Percentiles rank a stretch among this genome's conserved stretches.
phyloP scores from a whole-genome alignment of 2,329 filamentous ascomycete species.

The Pseudogymnoascus pannorum region DNA sequence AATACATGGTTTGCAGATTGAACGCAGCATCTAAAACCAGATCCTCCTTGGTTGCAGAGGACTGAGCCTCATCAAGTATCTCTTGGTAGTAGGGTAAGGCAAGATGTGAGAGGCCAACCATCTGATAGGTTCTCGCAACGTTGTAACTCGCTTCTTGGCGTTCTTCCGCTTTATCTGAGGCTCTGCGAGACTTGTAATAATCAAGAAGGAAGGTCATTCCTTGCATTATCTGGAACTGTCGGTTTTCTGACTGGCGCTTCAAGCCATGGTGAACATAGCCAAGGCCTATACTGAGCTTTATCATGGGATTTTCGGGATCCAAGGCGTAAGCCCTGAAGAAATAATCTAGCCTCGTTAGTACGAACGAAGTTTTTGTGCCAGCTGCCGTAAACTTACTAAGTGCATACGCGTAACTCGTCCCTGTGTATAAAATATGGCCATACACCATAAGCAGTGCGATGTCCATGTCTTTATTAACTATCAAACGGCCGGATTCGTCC shows the following conservation, averaged over 20 bases:
- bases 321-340: conserved; percentile 72
- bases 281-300: conserved; percentile 74
- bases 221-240: conserved; percentile 81
- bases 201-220: conserved; percentile 72
- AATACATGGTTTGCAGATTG: conserved; percentile 62
- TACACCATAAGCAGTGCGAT: conserved; percentile 80
- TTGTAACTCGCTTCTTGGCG: conserved; percentile 78
- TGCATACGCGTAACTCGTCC: conserved; percentile 74
- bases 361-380: not conserved
- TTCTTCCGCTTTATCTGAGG: conserved; percentile 33
- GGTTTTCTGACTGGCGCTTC: conserved; percentile 83
- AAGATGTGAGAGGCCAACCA: conserved; percentile 64
- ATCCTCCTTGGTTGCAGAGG: conserved; percentile 39
- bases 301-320: conserved; percentile 66
- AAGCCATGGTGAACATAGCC: conserved; percentile 83
- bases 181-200: conserved; percentile 57
- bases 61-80: conserved; percentile 34
- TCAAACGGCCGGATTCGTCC: conserved; percentile 29
- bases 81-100: conserved; percentile 63
- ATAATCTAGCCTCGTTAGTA: conserved; percentile 51
- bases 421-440: conserved; percentile 79
- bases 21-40: conserved; percentile 66
- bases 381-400: conserved; percentile 46
- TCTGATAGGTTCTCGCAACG: conserved; percentile 67
- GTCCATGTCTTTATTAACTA: conserved; percentile 47